Evolutionary conservation across 2,329 filamentous ascomycete species (phyloP), one percentile per base, ranked within the genome.

Genomic region (Gremmenia infestans): DNA sequence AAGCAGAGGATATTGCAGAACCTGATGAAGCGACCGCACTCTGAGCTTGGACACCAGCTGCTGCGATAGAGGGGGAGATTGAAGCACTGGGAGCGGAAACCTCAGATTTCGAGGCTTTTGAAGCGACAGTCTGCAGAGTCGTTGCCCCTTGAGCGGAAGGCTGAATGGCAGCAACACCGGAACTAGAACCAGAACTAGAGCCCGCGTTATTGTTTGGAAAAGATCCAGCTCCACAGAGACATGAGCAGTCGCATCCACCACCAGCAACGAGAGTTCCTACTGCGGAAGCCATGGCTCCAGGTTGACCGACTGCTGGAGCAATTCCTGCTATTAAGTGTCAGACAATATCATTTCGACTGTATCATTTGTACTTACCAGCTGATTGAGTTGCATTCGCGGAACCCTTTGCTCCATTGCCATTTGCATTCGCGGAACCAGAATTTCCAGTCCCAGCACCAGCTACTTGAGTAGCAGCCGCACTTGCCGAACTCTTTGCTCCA

Each of bases 171-270:
- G 55, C 42, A 39, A 52, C 25, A 17, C n/a, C 43, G 48, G 46
- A 19, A 40, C 36, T 51, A 22, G 32, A 48, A 17, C 36, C n/a
- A 14, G 17, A 32, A 32, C 25, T 28, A 6, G 42, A 37, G 11
- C n/a, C 37, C 15, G 50, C 52, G 28, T 12, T 49, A 8, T 43
- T 22, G 19, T 56, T 58, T 15, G 46, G 32, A 56, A 65, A 65
- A n/a, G 63, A 63, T n/a, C 55, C 58, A 23, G 50, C 19, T 14
- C 48, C 56, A 40, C 63, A 66, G 37, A 63, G 52, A 55, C 63
- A 65, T 40, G 53, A 46, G 40, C 63, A 65, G 54, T 60, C 53
- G 49, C 60, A 67, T 45, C 53, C 53, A 7, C 63, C 63, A 23
- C 57, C 58, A 19, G 58, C 17, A 8, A 48, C 37, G 3, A 54